These are phyloP conservation scores for Lanmaoa rubissima DNA, from an alignment of 768 basidiomycete species.

Conservation along the genomic window DNA sequence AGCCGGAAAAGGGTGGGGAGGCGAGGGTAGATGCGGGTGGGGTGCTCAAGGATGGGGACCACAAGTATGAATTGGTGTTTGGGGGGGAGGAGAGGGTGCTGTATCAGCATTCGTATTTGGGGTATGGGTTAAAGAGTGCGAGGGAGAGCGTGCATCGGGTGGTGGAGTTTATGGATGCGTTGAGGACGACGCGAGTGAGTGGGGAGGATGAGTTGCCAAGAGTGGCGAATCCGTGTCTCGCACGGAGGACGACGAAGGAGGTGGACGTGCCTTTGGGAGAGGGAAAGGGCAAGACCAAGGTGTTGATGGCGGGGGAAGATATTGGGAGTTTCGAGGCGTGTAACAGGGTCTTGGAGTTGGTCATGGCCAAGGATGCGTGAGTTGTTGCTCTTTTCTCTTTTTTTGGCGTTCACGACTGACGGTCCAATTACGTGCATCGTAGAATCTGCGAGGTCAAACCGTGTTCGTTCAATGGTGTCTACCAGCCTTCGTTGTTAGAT, in stretches of 20 bases:
- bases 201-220: constrained; percentile 2
- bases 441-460: constrained; percentile 90
- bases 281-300: constrained; percentile 44
- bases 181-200: constrained; percentile 30
- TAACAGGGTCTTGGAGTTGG: constrained; percentile 76
- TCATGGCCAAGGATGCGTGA: constrained; percentile 93
- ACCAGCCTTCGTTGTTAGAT: constrained; percentile 89
- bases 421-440: background rate
- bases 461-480: constrained; percentile 96
- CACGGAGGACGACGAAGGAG: constrained; percentile 55
- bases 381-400: constrained; percentile 24
- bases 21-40: constrained; percentile 24
- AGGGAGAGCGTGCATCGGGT: constrained; percentile 82
- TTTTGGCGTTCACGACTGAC: background rate
- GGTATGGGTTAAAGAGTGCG: constrained; percentile 92
- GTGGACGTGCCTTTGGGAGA: constrained; percentile 60
- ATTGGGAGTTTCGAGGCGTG: constrained; percentile 87
- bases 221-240: constrained; percentile 75
- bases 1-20: constrained; percentile 61
- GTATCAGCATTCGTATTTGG: constrained; percentile 98
- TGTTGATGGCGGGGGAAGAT: constrained; percentile 84
- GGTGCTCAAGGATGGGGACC: constrained; percentile 74
- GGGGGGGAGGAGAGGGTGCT: constrained; percentile 68
- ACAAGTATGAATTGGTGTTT: constrained; percentile 83
- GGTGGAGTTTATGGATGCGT: constrained; percentile 77